A percentile compares a stretch with the other conserved stretches of the same genome.
Evolutionary conservation across 1,284 basidiomycete species (phyloP).

Genomic region (Taiwanofungus camphoratus): DNA sequence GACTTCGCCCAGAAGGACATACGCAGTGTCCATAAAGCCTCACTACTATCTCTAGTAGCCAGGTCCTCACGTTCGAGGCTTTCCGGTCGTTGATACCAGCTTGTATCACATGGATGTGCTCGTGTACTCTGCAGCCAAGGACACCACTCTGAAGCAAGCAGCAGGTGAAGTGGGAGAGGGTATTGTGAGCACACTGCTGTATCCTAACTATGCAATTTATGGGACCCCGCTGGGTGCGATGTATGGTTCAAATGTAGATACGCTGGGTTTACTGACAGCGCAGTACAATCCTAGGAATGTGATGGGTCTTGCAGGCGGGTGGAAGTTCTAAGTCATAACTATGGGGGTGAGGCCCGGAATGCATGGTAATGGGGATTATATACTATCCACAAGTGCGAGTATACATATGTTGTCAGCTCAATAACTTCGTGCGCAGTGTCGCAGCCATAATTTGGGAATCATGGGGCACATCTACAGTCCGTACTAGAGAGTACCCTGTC

Average conservation of each 20-base stretch:
- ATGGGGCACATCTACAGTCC: too few relatives aligned
- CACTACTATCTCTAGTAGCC: too few relatives aligned
- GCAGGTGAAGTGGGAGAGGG: constrained; percentile 36
- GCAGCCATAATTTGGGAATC: too few relatives aligned
- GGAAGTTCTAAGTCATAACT: constrained; percentile 30
- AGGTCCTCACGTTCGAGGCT: too few relatives aligned
- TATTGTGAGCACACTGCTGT: constrained; percentile 33
- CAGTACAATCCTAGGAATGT: constrained; percentile 43
- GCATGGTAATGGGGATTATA: too few relatives aligned
- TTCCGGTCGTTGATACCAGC: constrained; percentile 1
- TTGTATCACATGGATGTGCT: constrained; percentile 11
- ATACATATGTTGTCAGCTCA: too few relatives aligned
- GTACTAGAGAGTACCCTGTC: too few relatives aligned
- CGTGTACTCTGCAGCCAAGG: background rate
- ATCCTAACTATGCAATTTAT: constrained; percentile 49
- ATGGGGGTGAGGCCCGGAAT: too few relatives aligned
- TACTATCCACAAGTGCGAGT: too few relatives aligned
- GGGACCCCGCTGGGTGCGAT: constrained; percentile 40
- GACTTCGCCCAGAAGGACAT: too few relatives aligned
- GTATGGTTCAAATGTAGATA: constrained; percentile 42
- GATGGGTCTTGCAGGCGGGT: constrained; percentile 57
- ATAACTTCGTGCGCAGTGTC: too few relatives aligned
- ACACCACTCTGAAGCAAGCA: constrained; percentile 35
- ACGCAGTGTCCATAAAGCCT: too few relatives aligned
- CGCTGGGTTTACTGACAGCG: constrained; percentile 34